A percentile compares a stretch with the other conserved stretches of the same genome.
These are phyloP conservation scores for Ajuga reptans DNA, from an alignment of 305 asterid species.

Conservation along the genomic window DNA sequence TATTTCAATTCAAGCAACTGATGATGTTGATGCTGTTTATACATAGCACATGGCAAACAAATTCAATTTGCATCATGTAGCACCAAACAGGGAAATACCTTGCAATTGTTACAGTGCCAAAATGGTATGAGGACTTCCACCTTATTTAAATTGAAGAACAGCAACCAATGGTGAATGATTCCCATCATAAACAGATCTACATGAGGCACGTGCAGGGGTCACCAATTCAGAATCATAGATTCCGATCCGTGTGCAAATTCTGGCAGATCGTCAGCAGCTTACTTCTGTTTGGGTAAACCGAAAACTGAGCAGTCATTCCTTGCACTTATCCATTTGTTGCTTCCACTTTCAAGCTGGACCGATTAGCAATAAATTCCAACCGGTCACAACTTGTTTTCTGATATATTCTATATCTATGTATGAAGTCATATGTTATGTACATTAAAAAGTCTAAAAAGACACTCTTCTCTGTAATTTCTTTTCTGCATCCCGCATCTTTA, in stretches of 20 bases:
- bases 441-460: slow-evolving; percentile 78
- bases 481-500: slow-evolving; percentile 33
- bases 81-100: slow-evolving; percentile 13
- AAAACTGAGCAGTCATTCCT: background rate
- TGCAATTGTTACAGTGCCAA: background rate
- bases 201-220: slow-evolving; percentile 19
- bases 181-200: background rate
- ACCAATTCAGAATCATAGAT: background rate
- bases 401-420: slow-evolving; percentile 37
- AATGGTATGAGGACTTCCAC: background rate
- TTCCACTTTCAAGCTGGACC: slow-evolving; percentile 25
- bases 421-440: slow-evolving; percentile 70
- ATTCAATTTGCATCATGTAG: background rate
- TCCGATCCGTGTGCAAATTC: slow-evolving; percentile 19
- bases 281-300: slow-evolving; percentile 15
- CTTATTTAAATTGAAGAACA: background rate
- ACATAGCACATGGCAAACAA: background rate
- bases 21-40: background rate
- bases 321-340: slow-evolving; percentile 31
- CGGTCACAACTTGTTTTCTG: slow-evolving; percentile 26
- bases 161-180: slow-evolving; percentile 5
- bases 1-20: background rate
- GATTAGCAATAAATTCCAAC: slow-evolving; percentile 30
- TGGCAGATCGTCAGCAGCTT: slow-evolving; percentile 7
- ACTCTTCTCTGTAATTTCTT: slow-evolving; percentile 56